Conservation (phyloP, 2,329 filamentous ascomycete genomes). For the Neonectria neomacrospora region DNA sequence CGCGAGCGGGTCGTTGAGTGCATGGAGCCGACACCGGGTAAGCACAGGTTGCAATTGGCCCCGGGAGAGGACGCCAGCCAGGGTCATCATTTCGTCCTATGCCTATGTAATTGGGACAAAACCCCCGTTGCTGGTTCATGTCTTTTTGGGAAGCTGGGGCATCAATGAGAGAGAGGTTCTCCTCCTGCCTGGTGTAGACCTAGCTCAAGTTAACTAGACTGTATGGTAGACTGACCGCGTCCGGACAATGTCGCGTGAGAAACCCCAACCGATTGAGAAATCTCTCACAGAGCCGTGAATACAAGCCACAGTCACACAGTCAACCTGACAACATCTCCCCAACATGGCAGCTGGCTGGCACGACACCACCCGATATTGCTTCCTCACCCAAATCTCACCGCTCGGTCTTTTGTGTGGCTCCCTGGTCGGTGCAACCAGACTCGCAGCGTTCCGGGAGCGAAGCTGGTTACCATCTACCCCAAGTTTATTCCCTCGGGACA, state of each 20-base stretch:
- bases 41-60: conserved; percentile 20
- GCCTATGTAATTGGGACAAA: not conserved
- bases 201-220: not conserved
- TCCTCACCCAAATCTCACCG: conserved; percentile 16
- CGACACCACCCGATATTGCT: not conserved
- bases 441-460: not conserved
- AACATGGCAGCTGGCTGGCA: conserved; percentile 21
- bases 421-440: not conserved
- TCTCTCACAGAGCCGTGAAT: not conserved
- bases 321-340: conserved; percentile 16
- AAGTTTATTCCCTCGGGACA: not conserved
- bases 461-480: not conserved
- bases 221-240: not conserved
- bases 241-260: conserved; percentile 12
- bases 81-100: conserved; percentile 4
- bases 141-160: not conserved
- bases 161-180: not conserved
- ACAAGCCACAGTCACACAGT: not conserved
- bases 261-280: not conserved
- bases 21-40: conserved; percentile 15
- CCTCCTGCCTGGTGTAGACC: not conserved
- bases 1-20: conserved; percentile 18
- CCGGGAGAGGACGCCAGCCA: not conserved
- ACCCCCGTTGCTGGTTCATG: not conserved
- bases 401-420: conserved; percentile 15